Conservation (phyloP, 306 rosid species). For the Argentina anserina region DNA sequence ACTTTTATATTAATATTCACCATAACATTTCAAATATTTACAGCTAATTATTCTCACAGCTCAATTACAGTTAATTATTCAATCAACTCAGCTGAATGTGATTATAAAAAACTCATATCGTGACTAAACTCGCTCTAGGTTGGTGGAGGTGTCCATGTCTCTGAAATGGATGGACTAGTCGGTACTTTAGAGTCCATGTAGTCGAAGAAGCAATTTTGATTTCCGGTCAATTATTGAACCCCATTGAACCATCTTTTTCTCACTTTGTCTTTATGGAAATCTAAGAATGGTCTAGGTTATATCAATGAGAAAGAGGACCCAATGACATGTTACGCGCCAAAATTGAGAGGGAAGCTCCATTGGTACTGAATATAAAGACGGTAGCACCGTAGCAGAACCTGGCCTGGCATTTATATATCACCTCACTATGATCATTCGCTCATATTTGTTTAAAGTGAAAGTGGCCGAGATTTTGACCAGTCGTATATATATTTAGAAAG, state of each 20-base stretch:
- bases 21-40: too few species aligned
- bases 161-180: background rate
- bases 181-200: constrained; percentile 22
- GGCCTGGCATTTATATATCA: background rate
- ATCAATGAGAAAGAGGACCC: background rate
- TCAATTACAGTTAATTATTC: too few species aligned
- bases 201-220: constrained; percentile 18
- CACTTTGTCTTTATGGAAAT: constrained; percentile 32
- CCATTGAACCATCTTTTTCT: constrained; percentile 3
- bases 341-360: background rate
- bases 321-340: background rate
- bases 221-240: constrained; percentile 13
- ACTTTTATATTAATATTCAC: too few species aligned
- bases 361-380: background rate
- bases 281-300: background rate
- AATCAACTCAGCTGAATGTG: too few species aligned
- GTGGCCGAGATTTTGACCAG: constrained; percentile 11
- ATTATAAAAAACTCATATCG: too few species aligned
- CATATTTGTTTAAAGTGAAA: constrained; percentile 9
- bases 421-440: background rate
- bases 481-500: background rate
- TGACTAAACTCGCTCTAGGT: too few species aligned
- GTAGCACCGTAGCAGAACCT: background rate
- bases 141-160: constrained; percentile 3
- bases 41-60: too few species aligned